A percentile compares a stretch with the other conserved stretches of the same genome.
These are phyloP conservation scores for Acaromyces ingoldii DNA, from an alignment of 1,284 basidiomycete species.

Conservation along the genomic window DNA sequence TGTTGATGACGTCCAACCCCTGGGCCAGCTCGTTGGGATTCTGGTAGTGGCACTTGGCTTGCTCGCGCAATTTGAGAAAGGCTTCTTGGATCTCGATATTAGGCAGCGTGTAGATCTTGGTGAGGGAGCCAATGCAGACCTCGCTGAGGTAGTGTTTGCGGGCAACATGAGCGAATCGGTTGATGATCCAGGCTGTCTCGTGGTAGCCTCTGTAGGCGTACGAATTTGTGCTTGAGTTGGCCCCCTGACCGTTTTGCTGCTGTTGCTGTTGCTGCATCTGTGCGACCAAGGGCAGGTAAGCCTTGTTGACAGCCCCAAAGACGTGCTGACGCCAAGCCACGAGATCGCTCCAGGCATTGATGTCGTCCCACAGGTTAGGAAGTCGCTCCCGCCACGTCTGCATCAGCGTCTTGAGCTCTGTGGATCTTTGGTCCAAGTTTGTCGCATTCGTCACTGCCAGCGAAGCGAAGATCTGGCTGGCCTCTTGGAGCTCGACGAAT, in stretches of 20 bases:
- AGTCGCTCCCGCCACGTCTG: conserved; percentile 87
- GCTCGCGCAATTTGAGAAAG: conserved; percentile 96
- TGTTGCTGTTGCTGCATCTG: too few species aligned
- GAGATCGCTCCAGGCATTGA: conserved; percentile 96
- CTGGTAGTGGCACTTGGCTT: conserved; percentile 98
- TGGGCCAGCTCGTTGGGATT: conserved; percentile 87
- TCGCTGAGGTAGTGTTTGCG: conserved; percentile 94
- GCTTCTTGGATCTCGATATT: conserved; percentile 99
- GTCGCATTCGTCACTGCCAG: conserved; percentile 77
- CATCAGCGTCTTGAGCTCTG: conserved; percentile 72
- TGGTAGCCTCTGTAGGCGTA: conserved; percentile 98
- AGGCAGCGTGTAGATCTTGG: conserved; percentile 96
- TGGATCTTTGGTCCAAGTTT: conserved; percentile 90
- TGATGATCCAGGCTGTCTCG: conserved; percentile 99
- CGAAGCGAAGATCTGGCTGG: conserved; percentile 71
- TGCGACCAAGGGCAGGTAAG: conserved; percentile 75
- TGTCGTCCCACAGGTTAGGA: conserved; percentile 94
- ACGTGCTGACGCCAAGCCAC: conserved; percentile 94
- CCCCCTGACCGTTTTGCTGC: conserved; percentile 58
- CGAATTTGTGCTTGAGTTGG: conserved; percentile 59
- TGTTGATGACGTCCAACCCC: conserved; percentile 97
- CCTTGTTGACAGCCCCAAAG: conserved; percentile 89
- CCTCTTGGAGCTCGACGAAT: conserved; percentile 95
- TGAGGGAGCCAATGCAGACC: conserved; percentile 89
- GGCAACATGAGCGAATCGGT: conserved; percentile 98